These are phyloP conservation scores for Fragilariopsis cylindrus DNA, from an alignment of 108 stramenopile genomes.

Conservation along the genomic window DNA sequence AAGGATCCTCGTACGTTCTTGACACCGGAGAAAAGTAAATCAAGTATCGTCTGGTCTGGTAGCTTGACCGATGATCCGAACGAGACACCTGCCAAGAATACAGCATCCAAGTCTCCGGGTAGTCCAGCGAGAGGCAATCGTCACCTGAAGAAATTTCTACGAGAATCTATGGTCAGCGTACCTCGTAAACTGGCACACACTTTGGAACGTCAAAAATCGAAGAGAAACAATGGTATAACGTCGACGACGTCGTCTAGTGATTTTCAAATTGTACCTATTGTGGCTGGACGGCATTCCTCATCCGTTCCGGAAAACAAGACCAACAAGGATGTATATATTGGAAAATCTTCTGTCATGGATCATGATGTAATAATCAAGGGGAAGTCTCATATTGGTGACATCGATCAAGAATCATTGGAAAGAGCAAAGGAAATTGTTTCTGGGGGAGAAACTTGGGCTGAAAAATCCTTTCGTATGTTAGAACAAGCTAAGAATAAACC, in stretches of 20 bases:
- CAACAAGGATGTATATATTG: conserved; percentile 48
- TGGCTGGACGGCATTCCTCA: conserved; percentile 37
- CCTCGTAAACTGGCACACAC: conserved; percentile 62
- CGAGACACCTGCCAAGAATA: conserved; percentile 7
- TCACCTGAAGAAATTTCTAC: conserved; percentile 43
- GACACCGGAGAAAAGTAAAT: background rate
- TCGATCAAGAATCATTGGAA: conserved; percentile 63
- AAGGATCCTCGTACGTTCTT: background rate
- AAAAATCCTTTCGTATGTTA: conserved; percentile 83
- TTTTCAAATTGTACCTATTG: conserved; percentile 39
- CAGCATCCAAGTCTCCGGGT: background rate
- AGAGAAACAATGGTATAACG: too few relatives aligned
- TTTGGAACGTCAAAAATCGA: conserved; percentile 36
- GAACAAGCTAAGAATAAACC: conserved; percentile 46
- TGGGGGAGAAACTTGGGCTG: conserved; percentile 83
- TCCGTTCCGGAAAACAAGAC: conserved; percentile 2
- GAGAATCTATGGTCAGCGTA: conserved; percentile 52
- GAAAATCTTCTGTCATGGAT: conserved; percentile 54
- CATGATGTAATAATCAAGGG: conserved; percentile 55
- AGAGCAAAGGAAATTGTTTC: conserved; percentile 71
- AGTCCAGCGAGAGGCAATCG: conserved; percentile 44
- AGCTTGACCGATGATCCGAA: conserved; percentile 13
- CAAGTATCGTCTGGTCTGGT: conserved; percentile 35
- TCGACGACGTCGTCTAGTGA: too few relatives aligned
- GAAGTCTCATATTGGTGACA: conserved; percentile 50